phyloP scores from a whole-genome alignment of 306 rosid species.

The Begonia fuchsioides region DNA sequence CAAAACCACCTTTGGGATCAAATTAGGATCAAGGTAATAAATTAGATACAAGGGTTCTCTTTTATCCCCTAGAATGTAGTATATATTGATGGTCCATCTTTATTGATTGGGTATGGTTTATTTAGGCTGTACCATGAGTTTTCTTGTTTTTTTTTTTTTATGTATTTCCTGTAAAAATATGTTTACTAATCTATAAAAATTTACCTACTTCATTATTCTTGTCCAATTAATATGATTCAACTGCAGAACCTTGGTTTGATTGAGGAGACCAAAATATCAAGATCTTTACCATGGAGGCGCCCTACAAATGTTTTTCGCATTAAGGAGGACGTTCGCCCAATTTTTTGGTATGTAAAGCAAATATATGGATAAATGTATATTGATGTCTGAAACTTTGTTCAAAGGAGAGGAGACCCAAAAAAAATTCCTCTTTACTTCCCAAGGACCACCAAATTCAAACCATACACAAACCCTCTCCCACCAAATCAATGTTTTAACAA shows the following conservation, averaged over 20 bases:
- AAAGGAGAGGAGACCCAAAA: no score
- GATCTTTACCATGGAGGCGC: conserved; percentile 70
- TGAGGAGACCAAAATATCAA: conserved; percentile 57
- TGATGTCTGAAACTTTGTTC: no score
- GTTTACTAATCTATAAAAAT: conserved; percentile 8
- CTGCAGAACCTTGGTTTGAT: conserved; percentile 76
- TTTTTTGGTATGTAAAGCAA: conserved; percentile 45
- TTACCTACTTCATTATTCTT: not conserved
- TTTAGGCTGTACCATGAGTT: not conserved
- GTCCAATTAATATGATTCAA: not conserved
- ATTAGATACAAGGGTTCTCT: not conserved
- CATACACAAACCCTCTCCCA: conserved; percentile 1
- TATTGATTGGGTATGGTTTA: no score
- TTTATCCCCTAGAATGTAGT: not conserved
- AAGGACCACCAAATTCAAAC: no score
- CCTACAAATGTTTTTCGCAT: conserved; percentile 73
- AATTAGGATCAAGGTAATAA: no score
- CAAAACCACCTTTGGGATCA: no score
- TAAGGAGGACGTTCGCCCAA: conserved; percentile 84
- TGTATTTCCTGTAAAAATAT: not conserved
- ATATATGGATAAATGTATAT: no score
- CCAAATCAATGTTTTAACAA: conserved; percentile 2
- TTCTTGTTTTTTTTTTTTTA: not conserved
- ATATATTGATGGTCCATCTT: no score
- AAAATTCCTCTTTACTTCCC: no score